Percentiles rank a stretch among this genome's conserved stretches.
Conservation (phyloP, 768 basidiomycete genomes). For the Imleria badia region DNA sequence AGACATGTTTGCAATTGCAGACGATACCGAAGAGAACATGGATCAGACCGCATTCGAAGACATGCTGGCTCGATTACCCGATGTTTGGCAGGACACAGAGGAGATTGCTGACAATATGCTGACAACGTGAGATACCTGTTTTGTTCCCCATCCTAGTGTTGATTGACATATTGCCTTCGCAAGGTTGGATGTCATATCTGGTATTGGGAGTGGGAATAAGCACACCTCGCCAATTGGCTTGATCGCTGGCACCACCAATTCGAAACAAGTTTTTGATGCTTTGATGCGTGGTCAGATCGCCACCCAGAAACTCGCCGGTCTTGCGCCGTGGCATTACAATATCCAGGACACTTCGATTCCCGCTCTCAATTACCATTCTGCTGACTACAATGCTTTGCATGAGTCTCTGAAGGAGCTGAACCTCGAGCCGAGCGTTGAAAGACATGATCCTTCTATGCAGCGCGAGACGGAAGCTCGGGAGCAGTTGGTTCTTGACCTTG, state of each 20-base stretch:
- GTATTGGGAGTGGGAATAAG: conserved; percentile 48
- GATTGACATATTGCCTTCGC: conserved; percentile 1
- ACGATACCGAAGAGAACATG: conserved; percentile 30
- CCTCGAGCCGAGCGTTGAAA: conserved; percentile 37
- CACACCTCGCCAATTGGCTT: conserved; percentile 53
- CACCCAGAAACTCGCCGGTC: conserved; percentile 34
- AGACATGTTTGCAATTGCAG: conserved; percentile 42
- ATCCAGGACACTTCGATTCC: conserved; percentile 45
- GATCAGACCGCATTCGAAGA: conserved; percentile 45
- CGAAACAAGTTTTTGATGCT: conserved; percentile 51
- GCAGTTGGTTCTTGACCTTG: conserved; percentile 62
- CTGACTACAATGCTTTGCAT: conserved; percentile 34
- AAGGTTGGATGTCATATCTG: conserved; percentile 65
- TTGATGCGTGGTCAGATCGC: conserved; percentile 50
- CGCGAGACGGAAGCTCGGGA: conserved; percentile 57
- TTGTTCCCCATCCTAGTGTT: background rate
- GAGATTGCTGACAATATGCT: conserved; percentile 51
- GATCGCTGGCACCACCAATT: conserved; percentile 55
- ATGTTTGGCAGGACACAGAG: conserved; percentile 55
- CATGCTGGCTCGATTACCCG: conserved; percentile 51
- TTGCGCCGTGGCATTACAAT: conserved; percentile 54
- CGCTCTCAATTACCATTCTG: conserved; percentile 39
- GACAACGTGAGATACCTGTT: conserved; percentile 49
- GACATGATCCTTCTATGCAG: conserved; percentile 40
- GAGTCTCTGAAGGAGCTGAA: conserved; percentile 46